phyloP scores from a whole-genome alignment of 2,329 filamentous ascomycete genomes.

The Calonectria crousiana region DNA sequence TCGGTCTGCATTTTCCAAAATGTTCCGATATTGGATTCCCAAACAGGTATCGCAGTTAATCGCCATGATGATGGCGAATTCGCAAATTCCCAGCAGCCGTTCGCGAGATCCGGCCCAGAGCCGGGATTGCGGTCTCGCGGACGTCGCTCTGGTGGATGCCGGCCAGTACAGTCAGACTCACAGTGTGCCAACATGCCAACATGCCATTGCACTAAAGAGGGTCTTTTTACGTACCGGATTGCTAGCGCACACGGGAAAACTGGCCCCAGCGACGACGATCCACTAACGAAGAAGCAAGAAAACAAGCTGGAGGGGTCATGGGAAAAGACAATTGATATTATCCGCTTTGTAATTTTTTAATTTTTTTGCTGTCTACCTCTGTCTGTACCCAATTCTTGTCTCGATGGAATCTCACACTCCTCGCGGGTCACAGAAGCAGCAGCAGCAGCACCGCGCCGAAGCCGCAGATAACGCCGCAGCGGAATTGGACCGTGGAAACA shows the following conservation, averaged over 20 bases:
- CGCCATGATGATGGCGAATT: not conserved
- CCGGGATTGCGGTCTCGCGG: not conserved
- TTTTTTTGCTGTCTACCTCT: not conserved
- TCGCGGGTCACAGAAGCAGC: not conserved
- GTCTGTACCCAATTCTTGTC: not conserved
- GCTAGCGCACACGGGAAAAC: not conserved
- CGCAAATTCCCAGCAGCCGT: not conserved
- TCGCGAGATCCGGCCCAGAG: conserved; percentile 1
- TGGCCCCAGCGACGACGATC: not conserved
- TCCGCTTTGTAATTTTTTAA: not conserved
- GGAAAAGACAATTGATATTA: not conserved
- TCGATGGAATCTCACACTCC: not conserved
- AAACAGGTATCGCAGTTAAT: not conserved
- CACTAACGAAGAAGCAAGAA: not conserved
- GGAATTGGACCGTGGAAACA: conserved; percentile 4
- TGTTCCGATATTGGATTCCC: not conserved
- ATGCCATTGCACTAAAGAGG: not conserved
- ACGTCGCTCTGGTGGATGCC: not conserved
- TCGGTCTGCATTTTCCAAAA: not conserved
- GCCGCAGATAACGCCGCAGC: conserved; percentile 15
- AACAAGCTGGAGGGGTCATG: not conserved
- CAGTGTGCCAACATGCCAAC: not conserved
- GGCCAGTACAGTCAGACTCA: conserved; percentile 1
- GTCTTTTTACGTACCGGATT: not conserved
- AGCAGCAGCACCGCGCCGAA: not conserved